Percentiles rank a stretch among this genome's conserved stretches.
These are phyloP conservation scores for Rhytidhysteron rufulum DNA, from an alignment of 2,329 filamentous ascomycete genomes.

Conservation along the genomic window DNA sequence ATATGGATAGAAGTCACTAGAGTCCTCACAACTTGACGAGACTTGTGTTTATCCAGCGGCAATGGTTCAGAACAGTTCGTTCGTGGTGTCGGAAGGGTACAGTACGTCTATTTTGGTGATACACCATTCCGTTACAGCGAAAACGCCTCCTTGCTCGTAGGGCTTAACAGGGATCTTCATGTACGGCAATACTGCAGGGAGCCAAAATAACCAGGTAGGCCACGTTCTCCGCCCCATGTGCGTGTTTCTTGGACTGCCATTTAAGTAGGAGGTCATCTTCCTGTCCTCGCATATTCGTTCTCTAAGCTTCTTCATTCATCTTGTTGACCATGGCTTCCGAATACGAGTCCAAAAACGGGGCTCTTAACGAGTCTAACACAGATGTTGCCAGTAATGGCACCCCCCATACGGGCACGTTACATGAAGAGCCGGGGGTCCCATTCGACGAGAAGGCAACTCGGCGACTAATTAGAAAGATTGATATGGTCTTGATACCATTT, in stretches of 20 bases:
- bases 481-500: constrained; percentile 53
- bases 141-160: constrained; percentile 2
- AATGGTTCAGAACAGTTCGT: too few relatives aligned
- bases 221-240: background rate
- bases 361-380: background rate
- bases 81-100: too few relatives aligned
- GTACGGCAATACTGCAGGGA: constrained; percentile 1
- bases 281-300: background rate
- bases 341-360: background rate
- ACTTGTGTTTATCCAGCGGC: too few relatives aligned
- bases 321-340: background rate
- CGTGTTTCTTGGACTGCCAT: too few relatives aligned
- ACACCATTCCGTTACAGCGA: background rate
- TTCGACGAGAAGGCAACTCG: constrained; percentile 40
- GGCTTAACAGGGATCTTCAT: background rate
- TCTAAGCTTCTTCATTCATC: background rate
- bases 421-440: too few relatives aligned
- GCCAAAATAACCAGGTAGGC: background rate
- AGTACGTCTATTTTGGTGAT: too few relatives aligned
- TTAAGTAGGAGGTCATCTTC: background rate
- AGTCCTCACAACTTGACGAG: too few relatives aligned
- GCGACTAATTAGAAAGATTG: constrained; percentile 49
- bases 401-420: background rate
- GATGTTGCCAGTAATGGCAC: background rate
- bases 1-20: too few relatives aligned